Base-by-base conservation (phyloP, 306 rosid genomes). In the Urtica urens region DNA sequence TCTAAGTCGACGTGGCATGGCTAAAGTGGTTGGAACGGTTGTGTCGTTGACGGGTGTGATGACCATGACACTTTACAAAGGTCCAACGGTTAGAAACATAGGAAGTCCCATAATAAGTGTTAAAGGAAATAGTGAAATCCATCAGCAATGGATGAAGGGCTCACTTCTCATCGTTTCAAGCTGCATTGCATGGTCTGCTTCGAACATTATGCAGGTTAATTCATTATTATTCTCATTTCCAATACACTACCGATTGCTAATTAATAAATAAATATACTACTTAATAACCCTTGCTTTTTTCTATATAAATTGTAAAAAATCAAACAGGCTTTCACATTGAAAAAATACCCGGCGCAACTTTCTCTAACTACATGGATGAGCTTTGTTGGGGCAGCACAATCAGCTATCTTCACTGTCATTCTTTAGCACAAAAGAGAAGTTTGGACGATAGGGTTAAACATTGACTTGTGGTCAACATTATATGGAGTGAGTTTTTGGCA, bases 41-140 rank as follows among this genome's bases (percentile, higher is more conserved):
- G 44, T 81, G 20, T 88, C 88, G 43, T 68, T 88, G 17, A 81
- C 64, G 5, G 96, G 96, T 37, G 95, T 72, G 11, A 67, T 60
- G 78, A 74, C 64, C 14, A 81, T 88, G 95, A 83, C 95, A 50
- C 66, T 88, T 37, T 88, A 78, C 64, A 83, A 72, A 18, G 93
- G 96, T 4, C 70, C 83, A 23, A 8, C 35, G 1, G 60, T 88
- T 19, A 81, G 38, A 64, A 74, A 63, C 66, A 15, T 72, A 17
- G 46, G 81, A 78, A 60, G 21, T 39, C 93, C 93, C 26, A 34
- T 78, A 10, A 60, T 83, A 43, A 78, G 70, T 6, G 58, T 72
- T 27, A 66, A 59, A 53, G 67, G 71, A 25, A 74, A 34, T 45
- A 53, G 59, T 41, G 48, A 71, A 33, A 51, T 55, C 24, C 74